Evolutionary conservation across 148 eudicot genomes (phyloP).

Genomic region (Polygonum maritimum): DNA sequence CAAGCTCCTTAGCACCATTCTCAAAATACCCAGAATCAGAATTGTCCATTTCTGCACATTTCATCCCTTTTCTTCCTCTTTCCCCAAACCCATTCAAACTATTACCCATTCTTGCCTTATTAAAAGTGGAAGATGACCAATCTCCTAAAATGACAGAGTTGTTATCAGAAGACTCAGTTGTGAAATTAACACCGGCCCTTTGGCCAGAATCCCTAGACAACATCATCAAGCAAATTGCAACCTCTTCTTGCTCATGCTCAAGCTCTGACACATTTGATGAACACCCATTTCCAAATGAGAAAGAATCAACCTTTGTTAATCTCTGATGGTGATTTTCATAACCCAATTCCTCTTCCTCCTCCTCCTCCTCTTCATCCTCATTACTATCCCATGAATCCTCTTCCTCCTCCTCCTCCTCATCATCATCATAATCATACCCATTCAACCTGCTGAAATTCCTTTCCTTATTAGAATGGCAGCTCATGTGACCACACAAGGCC

Average conservation of each 20-base stretch:
- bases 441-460: slow-evolving; percentile 8
- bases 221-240: slow-evolving; percentile 83
- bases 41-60: slow-evolving; percentile 38
- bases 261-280: slow-evolving; percentile 1
- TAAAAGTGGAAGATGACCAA: slow-evolving; percentile 36
- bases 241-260: slow-evolving; percentile 78
- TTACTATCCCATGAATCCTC: slow-evolving; percentile 9
- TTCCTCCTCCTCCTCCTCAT: slow-evolving; percentile 20
- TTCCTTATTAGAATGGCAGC: slow-evolving; percentile 34
- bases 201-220: slow-evolving; percentile 53
- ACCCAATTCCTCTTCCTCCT: neutral
- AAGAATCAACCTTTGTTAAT: slow-evolving; percentile 7
- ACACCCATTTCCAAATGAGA: neutral
- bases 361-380: slow-evolving; percentile 7
- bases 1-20: slow-evolving; percentile 54
- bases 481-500: slow-evolving; percentile 94
- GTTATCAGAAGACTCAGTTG: slow-evolving; percentile 66
- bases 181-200: slow-evolving; percentile 14
- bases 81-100: slow-evolving; percentile 6
- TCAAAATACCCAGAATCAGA: slow-evolving; percentile 74
- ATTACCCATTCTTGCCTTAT: neutral
- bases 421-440: slow-evolving; percentile 12
- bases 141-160: slow-evolving; percentile 62
- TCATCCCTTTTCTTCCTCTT: slow-evolving; percentile 8
- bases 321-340: neutral